A percentile compares a stretch with the other conserved stretches of the same genome.
Evolutionary conservation across 2,329 filamentous ascomycete species (phyloP).

Genomic region (Cercospora berteroae): DNA sequence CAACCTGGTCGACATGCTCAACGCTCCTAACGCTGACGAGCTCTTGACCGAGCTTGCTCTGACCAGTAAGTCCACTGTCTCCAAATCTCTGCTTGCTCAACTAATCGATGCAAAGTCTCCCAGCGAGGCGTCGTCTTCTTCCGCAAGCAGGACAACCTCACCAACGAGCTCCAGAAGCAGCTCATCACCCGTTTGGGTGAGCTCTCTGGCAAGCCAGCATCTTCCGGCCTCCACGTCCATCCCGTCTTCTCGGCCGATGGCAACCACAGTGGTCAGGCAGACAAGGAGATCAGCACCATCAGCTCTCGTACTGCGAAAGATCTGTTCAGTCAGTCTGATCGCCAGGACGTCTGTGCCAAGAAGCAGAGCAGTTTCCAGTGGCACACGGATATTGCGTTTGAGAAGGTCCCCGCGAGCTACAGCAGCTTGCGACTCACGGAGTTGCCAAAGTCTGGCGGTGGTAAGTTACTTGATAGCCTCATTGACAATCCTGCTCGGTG

Average conservation of each 20-base stretch:
- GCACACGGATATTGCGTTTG: slow-evolving; percentile 64
- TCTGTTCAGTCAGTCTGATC: slow-evolving; percentile 32
- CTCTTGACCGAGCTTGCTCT: slow-evolving; percentile 19
- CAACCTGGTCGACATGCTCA: slow-evolving; percentile 59
- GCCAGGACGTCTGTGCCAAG: slow-evolving; percentile 26
- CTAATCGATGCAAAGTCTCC: slow-evolving; percentile 52
- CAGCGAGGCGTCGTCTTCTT: slow-evolving; percentile 70
- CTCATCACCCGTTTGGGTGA: slow-evolving; percentile 60
- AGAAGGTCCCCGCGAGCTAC: slow-evolving; percentile 63
- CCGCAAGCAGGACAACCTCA: slow-evolving; percentile 58
- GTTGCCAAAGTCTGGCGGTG: slow-evolving; percentile 53
- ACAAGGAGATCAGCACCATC: slow-evolving; percentile 42
- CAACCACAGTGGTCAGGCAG: slow-evolving; percentile 15
- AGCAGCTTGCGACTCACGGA: slow-evolving; percentile 57
- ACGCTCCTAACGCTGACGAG: slow-evolving; percentile 35
- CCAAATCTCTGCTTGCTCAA: not conserved
- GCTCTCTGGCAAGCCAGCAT: slow-evolving; percentile 56
- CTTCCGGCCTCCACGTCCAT: slow-evolving; percentile 60
- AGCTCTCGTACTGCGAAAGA: slow-evolving; percentile 38
- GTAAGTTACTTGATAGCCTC: not conserved
- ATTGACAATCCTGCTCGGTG: not conserved
- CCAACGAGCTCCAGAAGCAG: slow-evolving; percentile 63
- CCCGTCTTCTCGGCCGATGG: slow-evolving; percentile 56
- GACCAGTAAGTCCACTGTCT: slow-evolving; percentile 6
- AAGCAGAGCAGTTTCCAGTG: slow-evolving; percentile 33